Conservation (phyloP, 306 rosid species). For the Rosa chinensis region DNA sequence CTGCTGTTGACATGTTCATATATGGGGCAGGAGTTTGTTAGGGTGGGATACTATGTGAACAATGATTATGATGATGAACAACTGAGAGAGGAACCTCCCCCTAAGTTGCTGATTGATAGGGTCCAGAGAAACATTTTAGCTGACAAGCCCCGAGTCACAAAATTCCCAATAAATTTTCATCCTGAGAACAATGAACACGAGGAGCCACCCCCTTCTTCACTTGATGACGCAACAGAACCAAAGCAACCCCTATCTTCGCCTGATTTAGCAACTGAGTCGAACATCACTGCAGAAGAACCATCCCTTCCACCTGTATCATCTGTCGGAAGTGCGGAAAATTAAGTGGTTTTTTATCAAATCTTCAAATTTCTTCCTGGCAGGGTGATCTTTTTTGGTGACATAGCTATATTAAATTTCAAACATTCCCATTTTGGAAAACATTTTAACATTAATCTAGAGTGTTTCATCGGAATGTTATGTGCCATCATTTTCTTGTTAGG, state of each 20-base stretch:
- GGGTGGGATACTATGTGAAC: constrained; percentile 94
- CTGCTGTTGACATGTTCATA: constrained; percentile 82
- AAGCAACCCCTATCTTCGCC: constrained; percentile 5
- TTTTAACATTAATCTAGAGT: neutral
- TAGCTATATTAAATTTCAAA: neutral
- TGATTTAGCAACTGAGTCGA: constrained; percentile 7
- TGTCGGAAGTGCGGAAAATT: neutral
- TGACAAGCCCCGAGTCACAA: constrained; percentile 92
- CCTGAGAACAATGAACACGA: constrained; percentile 38
- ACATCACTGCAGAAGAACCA: constrained; percentile 16
- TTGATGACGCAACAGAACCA: constrained; percentile 17
- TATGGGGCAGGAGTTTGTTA: constrained; percentile 80
- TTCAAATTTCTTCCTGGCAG: neutral
- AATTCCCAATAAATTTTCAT: constrained; percentile 73
- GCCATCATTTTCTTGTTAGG: constrained; percentile 5
- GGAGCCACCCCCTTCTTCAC: constrained; percentile 18
- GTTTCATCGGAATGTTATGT: constrained; percentile 4
- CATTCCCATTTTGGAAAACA: neutral
- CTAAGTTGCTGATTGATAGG: constrained; percentile 67
- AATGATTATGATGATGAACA: constrained; percentile 92
- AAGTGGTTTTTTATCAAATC: neutral
- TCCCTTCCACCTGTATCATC: constrained; percentile 22
- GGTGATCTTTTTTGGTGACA: constrained; percentile 13
- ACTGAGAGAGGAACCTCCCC: constrained; percentile 88
- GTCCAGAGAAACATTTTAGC: constrained; percentile 88